These are phyloP conservation scores for Euphrasia arctica DNA, from an alignment of 305 asterid genomes.

Conservation along the genomic window DNA sequence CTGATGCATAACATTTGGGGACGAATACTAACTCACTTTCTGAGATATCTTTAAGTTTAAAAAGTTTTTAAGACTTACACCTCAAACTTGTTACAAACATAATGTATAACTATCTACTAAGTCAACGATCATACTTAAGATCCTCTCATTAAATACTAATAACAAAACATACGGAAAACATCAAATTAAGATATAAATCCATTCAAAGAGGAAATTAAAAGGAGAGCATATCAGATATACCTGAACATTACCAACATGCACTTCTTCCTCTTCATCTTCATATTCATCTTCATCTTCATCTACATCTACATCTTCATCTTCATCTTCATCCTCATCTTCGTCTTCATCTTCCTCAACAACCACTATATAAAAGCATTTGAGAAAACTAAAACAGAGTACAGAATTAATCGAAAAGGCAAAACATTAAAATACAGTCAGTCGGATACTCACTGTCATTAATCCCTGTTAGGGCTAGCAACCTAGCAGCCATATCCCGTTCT, in stretches of 20 bases:
- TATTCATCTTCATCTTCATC: conserved; percentile 48
- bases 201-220: conserved; percentile 7
- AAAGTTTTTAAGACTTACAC: neutral
- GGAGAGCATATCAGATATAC: conserved; percentile 33
- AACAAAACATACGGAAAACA: neutral
- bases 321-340: conserved; percentile 33
- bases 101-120: neutral
- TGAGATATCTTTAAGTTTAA: conserved; percentile 3
- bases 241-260: conserved; percentile 60
- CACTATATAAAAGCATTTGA: conserved; percentile 41
- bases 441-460: conserved; percentile 52
- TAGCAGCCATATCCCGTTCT: conserved; percentile 85
- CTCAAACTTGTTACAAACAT: conserved; percentile 1
- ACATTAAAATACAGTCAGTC: conserved; percentile 13
- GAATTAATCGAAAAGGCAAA: neutral
- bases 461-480: conserved; percentile 84
- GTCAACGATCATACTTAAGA: neutral
- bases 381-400: neutral
- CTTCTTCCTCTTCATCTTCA: conserved; percentile 51
- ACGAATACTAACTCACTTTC: neutral
- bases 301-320: conserved; percentile 41
- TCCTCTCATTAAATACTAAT: neutral
- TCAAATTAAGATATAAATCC: neutral
- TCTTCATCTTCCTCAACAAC: conserved; percentile 39
- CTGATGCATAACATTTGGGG: neutral